Base-by-base conservation (phyloP, 2,329 filamentous ascomycete species). In the Beauveria australis region DNA sequence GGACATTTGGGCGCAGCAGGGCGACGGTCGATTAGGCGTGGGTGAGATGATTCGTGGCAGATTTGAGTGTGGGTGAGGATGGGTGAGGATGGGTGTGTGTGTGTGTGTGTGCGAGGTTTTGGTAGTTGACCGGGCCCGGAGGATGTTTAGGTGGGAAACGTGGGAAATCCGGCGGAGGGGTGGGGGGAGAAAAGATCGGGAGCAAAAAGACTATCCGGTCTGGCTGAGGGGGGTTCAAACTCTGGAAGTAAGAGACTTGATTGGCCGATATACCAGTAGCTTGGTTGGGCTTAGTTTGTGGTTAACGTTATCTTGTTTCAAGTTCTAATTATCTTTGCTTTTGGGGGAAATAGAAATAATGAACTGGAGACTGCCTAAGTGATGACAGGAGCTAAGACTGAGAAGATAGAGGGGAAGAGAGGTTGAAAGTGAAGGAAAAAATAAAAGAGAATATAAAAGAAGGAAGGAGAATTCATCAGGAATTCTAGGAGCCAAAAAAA, bases 1-100 rank as follows among this genome's bases (percentile, higher is more conserved):
- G 73, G 75, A 79, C 81, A 83, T 83, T 74, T 78, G 79, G 77
- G 66, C 65, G 67, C 53, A 43, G 49, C 54, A 66, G 63, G 63
- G 62, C 66, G 66, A 65, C 59, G 26, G 37, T 59, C 24, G 49
- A 44, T 61, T 60, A 57, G 63, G 63, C 66, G 67, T 68, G 67
- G 65, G 66, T 66, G 66, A 61, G 63, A 66, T 67, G 67, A 66
- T 69, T 58, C 55, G 55, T 33, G 55, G 55, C 54, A 48, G 55
- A 24, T 30, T 51, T 24, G 56, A 40, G 26, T 22, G 53, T 44
- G 47, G 37, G 12, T 16, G 53, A 30, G 40, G 40, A 53, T 44
- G 47, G 37, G 12, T 16, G 53, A 30, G 40, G 40, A 53, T 22
- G 52, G 52, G 52, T 28, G 28, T 40, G 37, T n/a, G 44, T 58